Evolutionary conservation across 2,329 filamentous ascomycete species (phyloP).

Genomic region (Aspergillus vadensis): DNA sequence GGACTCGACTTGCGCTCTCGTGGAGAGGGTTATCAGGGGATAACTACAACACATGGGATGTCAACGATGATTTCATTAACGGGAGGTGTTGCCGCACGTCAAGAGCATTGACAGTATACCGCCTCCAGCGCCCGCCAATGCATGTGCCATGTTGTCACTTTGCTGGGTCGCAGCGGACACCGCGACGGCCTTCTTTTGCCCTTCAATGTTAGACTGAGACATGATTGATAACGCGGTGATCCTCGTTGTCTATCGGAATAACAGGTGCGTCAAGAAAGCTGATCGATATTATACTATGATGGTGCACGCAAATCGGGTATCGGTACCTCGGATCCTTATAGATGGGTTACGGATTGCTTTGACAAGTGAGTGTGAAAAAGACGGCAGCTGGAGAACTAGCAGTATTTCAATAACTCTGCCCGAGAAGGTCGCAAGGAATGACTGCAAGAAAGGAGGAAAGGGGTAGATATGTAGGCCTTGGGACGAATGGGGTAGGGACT

Average conservation of each 20-base stretch:
- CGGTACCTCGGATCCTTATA: background rate
- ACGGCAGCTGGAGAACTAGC: background rate
- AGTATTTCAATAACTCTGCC: background rate
- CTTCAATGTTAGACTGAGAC: conserved; percentile 43
- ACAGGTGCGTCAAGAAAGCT: conserved; percentile 1
- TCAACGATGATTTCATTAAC: conserved; percentile 14
- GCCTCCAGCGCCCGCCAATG: conserved; percentile 87
- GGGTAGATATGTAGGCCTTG: conserved; percentile 11
- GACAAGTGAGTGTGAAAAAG: background rate
- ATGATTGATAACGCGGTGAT: conserved; percentile 25
- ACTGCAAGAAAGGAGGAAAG: conserved; percentile 8
- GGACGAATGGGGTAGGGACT: conserved; percentile 9
- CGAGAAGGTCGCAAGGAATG: conserved; percentile 2
- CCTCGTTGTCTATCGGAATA: background rate
- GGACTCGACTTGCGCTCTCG: conserved; percentile 95
- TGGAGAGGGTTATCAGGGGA: conserved; percentile 95
- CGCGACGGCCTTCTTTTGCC: conserved; percentile 41
- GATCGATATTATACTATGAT: too few species aligned
- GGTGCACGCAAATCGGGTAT: background rate
- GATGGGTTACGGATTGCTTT: conserved; percentile 4
- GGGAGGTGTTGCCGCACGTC: conserved; percentile 61
- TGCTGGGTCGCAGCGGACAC: conserved; percentile 72
- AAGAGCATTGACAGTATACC: conserved; percentile 94
- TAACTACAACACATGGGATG: conserved; percentile 60
- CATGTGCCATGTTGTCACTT: conserved; percentile 96